Evolutionary conservation across 805 yeast species (phyloP).

Genomic region (Clavispora carvajalis): DNA sequence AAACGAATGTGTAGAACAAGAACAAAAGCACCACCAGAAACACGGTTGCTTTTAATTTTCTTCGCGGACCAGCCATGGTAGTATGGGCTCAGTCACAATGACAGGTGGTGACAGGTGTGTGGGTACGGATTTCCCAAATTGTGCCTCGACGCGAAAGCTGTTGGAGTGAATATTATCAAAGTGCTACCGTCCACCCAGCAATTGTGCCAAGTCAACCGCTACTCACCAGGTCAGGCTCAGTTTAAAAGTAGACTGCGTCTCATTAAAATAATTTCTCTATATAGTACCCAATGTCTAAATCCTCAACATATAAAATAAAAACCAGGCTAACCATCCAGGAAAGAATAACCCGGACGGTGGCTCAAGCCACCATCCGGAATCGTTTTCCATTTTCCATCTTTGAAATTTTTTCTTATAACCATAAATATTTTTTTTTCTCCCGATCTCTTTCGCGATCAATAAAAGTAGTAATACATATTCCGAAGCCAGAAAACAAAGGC

Average conservation of each 20-base stretch:
- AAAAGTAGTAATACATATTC: conserved; percentile 9
- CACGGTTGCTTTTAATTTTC: not conserved
- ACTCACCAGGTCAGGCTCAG: not conserved
- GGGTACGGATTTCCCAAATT: too few relatives aligned
- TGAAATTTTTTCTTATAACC: not conserved
- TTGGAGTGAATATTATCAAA: too few relatives aligned
- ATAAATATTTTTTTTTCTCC: conserved; percentile 6
- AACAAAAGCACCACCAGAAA: conserved; percentile 4
- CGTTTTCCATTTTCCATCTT: conserved; percentile 9
- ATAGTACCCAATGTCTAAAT: conserved; percentile 39
- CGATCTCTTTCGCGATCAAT: conserved; percentile 9
- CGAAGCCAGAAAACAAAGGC: conserved; percentile 4
- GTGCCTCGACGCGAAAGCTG: too few relatives aligned
- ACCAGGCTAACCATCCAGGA: not conserved
- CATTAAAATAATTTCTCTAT: conserved; percentile 22
- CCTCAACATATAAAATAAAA: conserved; percentile 11
- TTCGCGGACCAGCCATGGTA: not conserved
- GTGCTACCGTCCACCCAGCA: too few relatives aligned
- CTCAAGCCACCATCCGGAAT: conserved; percentile 7
- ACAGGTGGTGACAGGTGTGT: conserved; percentile 1
- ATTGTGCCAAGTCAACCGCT: too few relatives aligned
- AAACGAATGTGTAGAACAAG: conserved; percentile 5
- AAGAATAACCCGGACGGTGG: conserved; percentile 10
- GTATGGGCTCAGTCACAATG: not conserved
- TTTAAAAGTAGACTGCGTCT: conserved; percentile 15